These are phyloP conservation scores for Fistulina hepatica DNA, from an alignment of 1,284 basidiomycete species.

Conservation along the genomic window DNA sequence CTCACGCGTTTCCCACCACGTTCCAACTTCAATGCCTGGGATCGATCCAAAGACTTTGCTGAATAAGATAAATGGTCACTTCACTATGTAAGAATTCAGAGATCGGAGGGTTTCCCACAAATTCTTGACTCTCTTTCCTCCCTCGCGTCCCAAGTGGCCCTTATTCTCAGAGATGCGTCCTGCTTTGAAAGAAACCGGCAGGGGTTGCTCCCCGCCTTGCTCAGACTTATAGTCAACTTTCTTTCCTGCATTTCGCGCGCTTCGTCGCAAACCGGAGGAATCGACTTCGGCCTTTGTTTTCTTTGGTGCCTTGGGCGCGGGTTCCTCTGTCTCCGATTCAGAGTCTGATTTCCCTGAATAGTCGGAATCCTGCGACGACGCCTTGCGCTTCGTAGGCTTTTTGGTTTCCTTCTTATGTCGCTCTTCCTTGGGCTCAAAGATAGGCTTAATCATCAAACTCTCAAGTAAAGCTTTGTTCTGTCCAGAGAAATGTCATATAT, in stretches of 20 bases:
- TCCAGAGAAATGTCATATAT: too few relatives aligned
- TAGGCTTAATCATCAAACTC: slow-evolving; percentile 22
- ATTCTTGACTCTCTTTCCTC: slow-evolving; percentile 39
- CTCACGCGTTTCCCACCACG: slow-evolving; percentile 67
- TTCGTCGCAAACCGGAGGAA: slow-evolving; percentile 37
- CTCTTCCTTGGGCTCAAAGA: slow-evolving; percentile 37
- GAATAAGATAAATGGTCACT: slow-evolving; percentile 1
- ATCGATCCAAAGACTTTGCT: slow-evolving; percentile 55
- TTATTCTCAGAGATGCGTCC: slow-evolving; percentile 26
- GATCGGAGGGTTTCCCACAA: too few relatives aligned
- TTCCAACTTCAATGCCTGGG: slow-evolving; percentile 63
- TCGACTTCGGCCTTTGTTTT: too few relatives aligned
- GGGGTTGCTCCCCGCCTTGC: slow-evolving; percentile 20
- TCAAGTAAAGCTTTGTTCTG: slow-evolving; percentile 9
- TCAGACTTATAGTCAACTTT: slow-evolving; percentile 42
- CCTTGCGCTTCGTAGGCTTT: slow-evolving; percentile 23
- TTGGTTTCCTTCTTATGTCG: slow-evolving; percentile 13
- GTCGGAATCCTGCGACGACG: slow-evolving; percentile 22
- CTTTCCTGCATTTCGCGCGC: slow-evolving; percentile 51
- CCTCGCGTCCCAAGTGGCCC: slow-evolving; percentile 29
- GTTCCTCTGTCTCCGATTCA: too few relatives aligned
- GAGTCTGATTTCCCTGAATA: slow-evolving; percentile 6
- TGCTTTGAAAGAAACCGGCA: slow-evolving; percentile 28
- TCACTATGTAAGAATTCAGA: slow-evolving; percentile 6
- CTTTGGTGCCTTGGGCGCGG: slow-evolving; percentile 11